Base-by-base conservation (phyloP, 2,329 filamentous ascomycete genomes). In the Diplocarpon rosae region DNA sequence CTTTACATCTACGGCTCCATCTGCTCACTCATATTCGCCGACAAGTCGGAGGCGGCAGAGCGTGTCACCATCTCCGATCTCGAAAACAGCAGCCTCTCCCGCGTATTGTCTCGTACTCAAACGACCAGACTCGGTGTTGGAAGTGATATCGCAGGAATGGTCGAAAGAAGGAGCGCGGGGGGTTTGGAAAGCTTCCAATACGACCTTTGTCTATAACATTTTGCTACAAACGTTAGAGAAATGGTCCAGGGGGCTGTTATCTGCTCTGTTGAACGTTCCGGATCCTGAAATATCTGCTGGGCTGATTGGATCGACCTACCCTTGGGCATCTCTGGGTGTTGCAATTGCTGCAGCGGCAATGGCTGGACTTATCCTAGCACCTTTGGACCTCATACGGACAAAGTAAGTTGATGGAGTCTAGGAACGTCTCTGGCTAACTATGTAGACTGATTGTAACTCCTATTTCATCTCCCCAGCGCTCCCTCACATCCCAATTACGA, bases 181-280 rank as follows among this genome's bases (percentile, higher is more conserved):
- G 4, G 80, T 95, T 5, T 98, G 90, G 89, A 95, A 95, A 63
- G 80, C 83, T 8, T 86, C 88, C 31, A 96, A 96, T 61, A 79
- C 85, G 12, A 93, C 88, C 1, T 98, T 96, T 59, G 71, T 96
- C 39, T 95, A 96, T 66, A 85, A 81, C 0, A 77, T 95, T 37
- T 72, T 96, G 14, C 77, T 89, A 50, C 87, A 87, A 10, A 82
- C 93, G 7, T 69, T 95, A 27, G 92, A 96, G 62, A 89, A 86
- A 55, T 98, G 93, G 80, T 85, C 89, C 9, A 78, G 88, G 56
- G 92, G 87, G 57, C 74, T 95, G 42, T 72, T 96, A n/a, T 87
- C 87, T 36, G 90, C 92, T 1, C 72, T 96, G 5, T 75, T 96
- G 55, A 93, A 93, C 51, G 76, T 96, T 12, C 89, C 90, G 1